Percentiles rank a stretch among this genome's conserved stretches.
Evolutionary conservation across 257 asterid genomes (phyloP).

Genomic region (Fraxinus quadrangulata): DNA sequence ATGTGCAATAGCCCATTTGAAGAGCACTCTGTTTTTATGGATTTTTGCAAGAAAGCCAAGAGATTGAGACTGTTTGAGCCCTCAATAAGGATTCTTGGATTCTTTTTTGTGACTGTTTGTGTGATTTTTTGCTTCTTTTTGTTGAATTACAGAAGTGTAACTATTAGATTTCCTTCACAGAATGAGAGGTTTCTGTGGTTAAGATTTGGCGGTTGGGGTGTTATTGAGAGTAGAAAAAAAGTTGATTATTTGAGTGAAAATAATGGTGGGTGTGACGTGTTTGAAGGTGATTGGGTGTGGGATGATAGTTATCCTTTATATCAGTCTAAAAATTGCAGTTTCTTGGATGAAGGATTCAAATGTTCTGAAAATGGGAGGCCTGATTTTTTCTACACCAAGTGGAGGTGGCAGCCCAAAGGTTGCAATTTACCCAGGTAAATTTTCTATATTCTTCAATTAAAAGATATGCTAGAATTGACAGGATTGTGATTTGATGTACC

Average conservation of each 20-base stretch:
- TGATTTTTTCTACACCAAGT: constrained; percentile 84
- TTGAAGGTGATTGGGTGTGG: constrained; percentile 99
- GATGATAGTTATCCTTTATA: constrained; percentile 87
- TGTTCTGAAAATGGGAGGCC: constrained; percentile 94
- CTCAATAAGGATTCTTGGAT: constrained; percentile 70
- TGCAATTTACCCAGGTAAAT: constrained; percentile 88
- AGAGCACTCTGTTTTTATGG: constrained; percentile 37
- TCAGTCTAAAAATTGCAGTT: constrained; percentile 70
- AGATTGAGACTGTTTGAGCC: constrained; percentile 78
- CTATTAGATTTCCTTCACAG: constrained; percentile 48
- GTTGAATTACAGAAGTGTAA: constrained; percentile 61
- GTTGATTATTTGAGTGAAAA: constrained; percentile 61
- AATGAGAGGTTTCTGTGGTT: constrained; percentile 64
- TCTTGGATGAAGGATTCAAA: constrained; percentile 85
- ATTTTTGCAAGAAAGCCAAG: constrained; percentile 66
- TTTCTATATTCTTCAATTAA: neutral
- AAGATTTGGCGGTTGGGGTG: constrained; percentile 44
- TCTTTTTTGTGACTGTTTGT: constrained; percentile 46
- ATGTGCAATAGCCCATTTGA: constrained; percentile 46
- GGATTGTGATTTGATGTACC: neutral
- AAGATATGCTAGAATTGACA: neutral
- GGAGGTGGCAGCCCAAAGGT: constrained; percentile 96
- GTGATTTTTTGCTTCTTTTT: constrained; percentile 63
- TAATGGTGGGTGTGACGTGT: constrained; percentile 68
- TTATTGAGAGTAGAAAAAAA: constrained; percentile 32